Evolutionary conservation across 2,329 filamentous ascomycete species (phyloP), one percentile per base, ranked within the genome.

Genomic region (Rugonectria rugulosa): DNA sequence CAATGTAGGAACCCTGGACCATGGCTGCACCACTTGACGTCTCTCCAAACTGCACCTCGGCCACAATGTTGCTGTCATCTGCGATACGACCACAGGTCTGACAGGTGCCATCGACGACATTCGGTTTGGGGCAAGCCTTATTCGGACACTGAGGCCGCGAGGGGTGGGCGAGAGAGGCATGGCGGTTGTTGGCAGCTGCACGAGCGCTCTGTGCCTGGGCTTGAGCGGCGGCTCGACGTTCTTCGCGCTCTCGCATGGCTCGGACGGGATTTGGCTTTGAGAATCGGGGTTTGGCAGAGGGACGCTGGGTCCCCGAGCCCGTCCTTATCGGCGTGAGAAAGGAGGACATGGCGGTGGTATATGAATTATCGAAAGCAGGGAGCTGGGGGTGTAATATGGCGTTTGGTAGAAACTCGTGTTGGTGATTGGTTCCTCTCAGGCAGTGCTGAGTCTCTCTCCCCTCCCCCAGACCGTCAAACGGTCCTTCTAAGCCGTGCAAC

Each of bases 1-100:
- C 89, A 57, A 99, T 87, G 70, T 89, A 96, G 60, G 88, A 93
- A 72, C 95, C 95, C 72, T 97, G 92, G 15, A 97, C 92, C 45
- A 96, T 85, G 47, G 94, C 93, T 43, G 91, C 92, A 67, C 95
- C 95, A 27, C 86, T 88, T 0, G 91, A 86, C 23, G 87, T 89
- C 77, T 99, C 94, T 62, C 92, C 92, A 69, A 98, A 99, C 19
- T 88, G 88, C 59, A 98, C 86, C 73, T 99, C 95, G 43, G 92
- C 86, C 55, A 97, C 93, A 60, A 98, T 97, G 69, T 96, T 92
- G 70, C 87, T 88, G 70, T 96, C 90, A 65, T 90, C 88, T 52
- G 94, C 85, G 63, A 97, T 86, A 57, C 86, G 88, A 81, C 92
- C 94, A 73, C 95, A 98, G 41, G 86, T 89, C 58, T 87, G 85